Evolutionary conservation across 768 basidiomycete species (phyloP), one percentile per base, ranked within the genome.

Genomic region (Crassisporium funariophilum): DNA sequence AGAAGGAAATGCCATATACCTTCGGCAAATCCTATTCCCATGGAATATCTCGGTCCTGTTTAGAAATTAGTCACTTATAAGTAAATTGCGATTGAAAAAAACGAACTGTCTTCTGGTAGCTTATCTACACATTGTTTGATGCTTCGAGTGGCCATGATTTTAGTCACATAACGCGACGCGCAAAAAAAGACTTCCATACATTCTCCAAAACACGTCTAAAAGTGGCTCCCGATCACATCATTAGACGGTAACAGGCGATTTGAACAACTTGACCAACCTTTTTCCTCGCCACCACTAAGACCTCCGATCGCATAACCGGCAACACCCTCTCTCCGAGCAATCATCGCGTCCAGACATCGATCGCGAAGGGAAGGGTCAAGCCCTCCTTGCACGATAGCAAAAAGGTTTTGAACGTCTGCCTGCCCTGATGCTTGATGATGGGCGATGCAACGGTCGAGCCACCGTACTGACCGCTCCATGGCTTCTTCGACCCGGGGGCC

Each of bases 21-120:
- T 81, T 95, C 92, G 21, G 91, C 91, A 64, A 91, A 94, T 7
- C 92, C 91, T 34, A 95, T 79, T 1, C 91, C 93, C 92, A 95
- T 95, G 4, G 86, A 84, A 68, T 95, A 95, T 54, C 91, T 78
- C 7, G 92, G 91, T 35, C 89, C 90, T 91, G 40, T 24, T 21
- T 22, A 48, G 66, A 38, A 62, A 42, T 38, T 31, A 37, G 24
- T 27, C 20, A 27, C 15, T 22, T 11, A 23, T 44, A 36, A 23
- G 43, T 48, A 43, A 38, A 37, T 34, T 29, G 24, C 20, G 11
- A 31, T 7, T 5, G 24, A 6, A 13, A 29, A 8, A 23, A 22
- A 71, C 87, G 56, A 57, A 89, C 88, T 78, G 57, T 93, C 90
- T 62, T 76, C 72, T 2, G 92, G 92, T 4, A 95, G 71, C 57